Conservation (phyloP, 331 rosid genomes). For the Telfairia occidentalis region DNA sequence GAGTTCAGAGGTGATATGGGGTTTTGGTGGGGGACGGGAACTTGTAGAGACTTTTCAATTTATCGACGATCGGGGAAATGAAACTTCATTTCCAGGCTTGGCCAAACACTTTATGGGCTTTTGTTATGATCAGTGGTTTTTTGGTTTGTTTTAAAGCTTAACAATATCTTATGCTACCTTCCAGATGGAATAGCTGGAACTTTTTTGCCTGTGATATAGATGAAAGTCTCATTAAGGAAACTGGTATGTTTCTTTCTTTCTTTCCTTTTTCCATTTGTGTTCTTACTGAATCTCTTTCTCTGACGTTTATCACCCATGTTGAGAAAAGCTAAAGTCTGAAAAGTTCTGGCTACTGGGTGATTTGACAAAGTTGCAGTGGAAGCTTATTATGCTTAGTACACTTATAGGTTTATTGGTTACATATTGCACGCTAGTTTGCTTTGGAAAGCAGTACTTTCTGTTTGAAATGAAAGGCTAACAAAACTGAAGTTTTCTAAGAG, state of each 20-base stretch:
- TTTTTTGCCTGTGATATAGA: conserved; percentile 88
- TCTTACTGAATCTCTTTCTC: background rate
- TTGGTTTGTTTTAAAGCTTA: background rate
- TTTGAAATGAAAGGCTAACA: background rate
- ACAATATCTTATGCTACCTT: background rate
- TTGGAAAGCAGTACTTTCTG: background rate
- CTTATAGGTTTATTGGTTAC: background rate
- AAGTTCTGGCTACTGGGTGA: background rate
- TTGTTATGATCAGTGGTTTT: background rate
- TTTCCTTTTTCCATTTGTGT: background rate
- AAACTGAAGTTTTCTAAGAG: background rate
- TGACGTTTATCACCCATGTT: background rate
- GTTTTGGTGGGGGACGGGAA: background rate
- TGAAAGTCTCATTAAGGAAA: conserved; percentile 77
- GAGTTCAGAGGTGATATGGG: background rate
- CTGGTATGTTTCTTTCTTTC: conserved; percentile 34
- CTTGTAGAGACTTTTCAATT: background rate
- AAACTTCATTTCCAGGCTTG: background rate
- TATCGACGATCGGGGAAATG: background rate
- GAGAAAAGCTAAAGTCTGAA: background rate
- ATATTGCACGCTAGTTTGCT: background rate
- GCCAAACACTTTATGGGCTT: background rate
- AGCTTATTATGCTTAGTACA: background rate
- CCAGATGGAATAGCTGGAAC: conserved; percentile 99
- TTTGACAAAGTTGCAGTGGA: background rate